Base-by-base conservation (phyloP, 2,329 filamentous ascomycete species). In the Aspergillus neoniger region DNA sequence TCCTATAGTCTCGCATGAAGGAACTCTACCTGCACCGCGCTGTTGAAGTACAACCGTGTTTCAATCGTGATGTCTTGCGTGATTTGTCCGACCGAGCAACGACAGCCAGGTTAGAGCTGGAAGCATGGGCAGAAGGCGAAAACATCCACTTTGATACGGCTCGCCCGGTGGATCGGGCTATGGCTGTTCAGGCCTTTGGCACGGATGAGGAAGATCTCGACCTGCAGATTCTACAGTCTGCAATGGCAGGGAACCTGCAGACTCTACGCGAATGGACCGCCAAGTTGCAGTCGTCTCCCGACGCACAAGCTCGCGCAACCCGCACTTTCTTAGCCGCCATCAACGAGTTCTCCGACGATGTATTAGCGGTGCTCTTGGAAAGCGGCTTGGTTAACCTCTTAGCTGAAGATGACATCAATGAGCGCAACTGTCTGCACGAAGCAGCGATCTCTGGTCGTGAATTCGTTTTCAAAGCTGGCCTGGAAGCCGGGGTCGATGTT, bases 11-110 rank as follows among this genome's bases (percentile, higher is more conserved):
- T 55, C 94, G 94, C 76, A 97, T 95, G 61, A 99, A 99, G 77
- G 95, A 98, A 79, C 85, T 98, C 43, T 99, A 98, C 74, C 87
- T 99, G 38, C 96, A 96, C 9, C 86, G 95, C 62, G 95, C 95
- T 8, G 94, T 99, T 64, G 95, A 99, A 76, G 93, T 98, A 7
- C 95, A 98, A 72, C 95, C 95, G 6, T 98, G 96, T 77, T 99
- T 98, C 84, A 98, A 99, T 77, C 89, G 94, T 49, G 91, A 96
- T 66, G 92, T 98, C 68, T 96, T 99, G 72, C 96, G 93, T 77
- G 94, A 96, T 72, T 85, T 99, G 10, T 97, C 95, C 4, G 95
- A 99, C 68, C 92, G 96, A 79, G 95, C 95, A 8, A 98, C 95
- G 0, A 97, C 92, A n/a, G 96, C 92, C 69, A 81, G 96, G 39